A percentile compares a stretch with the other conserved stretches of the same genome.
Conservation (phyloP, 164 flowering plant genomes). For the Platanus orientalis region DNA sequence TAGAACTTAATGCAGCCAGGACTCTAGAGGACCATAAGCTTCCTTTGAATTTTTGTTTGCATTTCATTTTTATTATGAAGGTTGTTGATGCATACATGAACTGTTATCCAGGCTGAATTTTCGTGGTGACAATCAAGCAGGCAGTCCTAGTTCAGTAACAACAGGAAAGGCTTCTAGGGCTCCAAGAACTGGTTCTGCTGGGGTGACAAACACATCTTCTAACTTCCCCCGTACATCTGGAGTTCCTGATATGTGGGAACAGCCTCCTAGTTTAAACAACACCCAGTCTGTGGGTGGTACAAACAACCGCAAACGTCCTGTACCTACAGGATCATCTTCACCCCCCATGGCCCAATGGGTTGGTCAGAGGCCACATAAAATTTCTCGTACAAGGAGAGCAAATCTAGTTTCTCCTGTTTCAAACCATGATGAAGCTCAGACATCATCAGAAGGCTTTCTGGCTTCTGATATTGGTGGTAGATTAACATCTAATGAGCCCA, state of each 20-base stretch:
- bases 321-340: slow-evolving; percentile 73
- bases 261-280: slow-evolving; percentile 42
- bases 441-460: slow-evolving; percentile 48
- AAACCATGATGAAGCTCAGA: slow-evolving; percentile 57
- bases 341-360: slow-evolving; percentile 83
- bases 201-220: slow-evolving; percentile 46
- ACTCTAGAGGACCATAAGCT: background rate
- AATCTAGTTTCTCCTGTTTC: slow-evolving; percentile 73
- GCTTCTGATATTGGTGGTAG: slow-evolving; percentile 55
- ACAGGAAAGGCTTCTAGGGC: slow-evolving; percentile 81
- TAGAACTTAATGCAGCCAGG: background rate
- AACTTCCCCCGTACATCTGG: slow-evolving; percentile 47
- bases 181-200: slow-evolving; percentile 48
- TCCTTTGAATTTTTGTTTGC: background rate
- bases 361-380: slow-evolving; percentile 83
- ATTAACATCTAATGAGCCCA: slow-evolving; percentile 34
- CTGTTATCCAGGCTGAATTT: slow-evolving; percentile 38
- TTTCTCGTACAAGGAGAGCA: slow-evolving; percentile 70
- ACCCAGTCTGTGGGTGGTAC: slow-evolving; percentile 36
- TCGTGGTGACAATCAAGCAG: slow-evolving; percentile 44
- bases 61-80: background rate
- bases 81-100: background rate
- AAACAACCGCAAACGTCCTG: slow-evolving; percentile 59
- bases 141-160: slow-evolving; percentile 35
- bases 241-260: slow-evolving; percentile 66